phyloP scores from a whole-genome alignment of 768 basidiomycete species.

The Punctularia strigosozonata region DNA sequence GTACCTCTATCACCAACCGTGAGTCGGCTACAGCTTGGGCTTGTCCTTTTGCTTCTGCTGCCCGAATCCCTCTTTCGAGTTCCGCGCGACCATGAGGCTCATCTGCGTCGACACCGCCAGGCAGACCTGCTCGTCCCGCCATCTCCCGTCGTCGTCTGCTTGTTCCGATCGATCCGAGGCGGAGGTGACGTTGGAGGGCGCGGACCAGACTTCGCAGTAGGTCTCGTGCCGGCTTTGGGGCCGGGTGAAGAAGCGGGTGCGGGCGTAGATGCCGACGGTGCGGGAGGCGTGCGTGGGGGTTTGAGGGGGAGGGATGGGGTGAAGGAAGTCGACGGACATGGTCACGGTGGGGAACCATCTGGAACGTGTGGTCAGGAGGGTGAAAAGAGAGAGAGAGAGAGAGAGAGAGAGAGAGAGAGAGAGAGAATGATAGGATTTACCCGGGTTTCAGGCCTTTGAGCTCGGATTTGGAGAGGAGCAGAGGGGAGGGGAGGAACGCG shows the following conservation, averaged over 20 bases:
- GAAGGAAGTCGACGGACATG: slow-evolving; percentile 52
- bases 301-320: slow-evolving; percentile 36
- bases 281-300: slow-evolving; percentile 26
- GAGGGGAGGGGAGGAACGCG: slow-evolving; percentile 32
- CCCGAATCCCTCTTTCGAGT: no score
- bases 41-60: no score
- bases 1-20: no score
- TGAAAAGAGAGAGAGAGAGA: background rate
- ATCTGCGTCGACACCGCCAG: slow-evolving; percentile 52
- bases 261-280: slow-evolving; percentile 46
- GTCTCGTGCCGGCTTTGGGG: slow-evolving; percentile 46
- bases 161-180: slow-evolving; percentile 16
- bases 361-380: slow-evolving; percentile 1
- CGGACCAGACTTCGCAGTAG: slow-evolving; percentile 56
- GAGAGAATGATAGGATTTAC: background rate
- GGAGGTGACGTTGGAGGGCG: slow-evolving; percentile 42
- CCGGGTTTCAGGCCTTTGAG: slow-evolving; percentile 5
- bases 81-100: slow-evolving; percentile 39
- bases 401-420: background rate
- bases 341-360: slow-evolving; percentile 60
- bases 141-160: slow-evolving; percentile 20
- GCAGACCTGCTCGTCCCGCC: slow-evolving; percentile 57
- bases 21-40: no score
- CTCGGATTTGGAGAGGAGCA: slow-evolving; percentile 34
- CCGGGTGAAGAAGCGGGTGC: slow-evolving; percentile 37